Conservation (phyloP, 129 eudicot genomes). For the Arctium minus region DNA sequence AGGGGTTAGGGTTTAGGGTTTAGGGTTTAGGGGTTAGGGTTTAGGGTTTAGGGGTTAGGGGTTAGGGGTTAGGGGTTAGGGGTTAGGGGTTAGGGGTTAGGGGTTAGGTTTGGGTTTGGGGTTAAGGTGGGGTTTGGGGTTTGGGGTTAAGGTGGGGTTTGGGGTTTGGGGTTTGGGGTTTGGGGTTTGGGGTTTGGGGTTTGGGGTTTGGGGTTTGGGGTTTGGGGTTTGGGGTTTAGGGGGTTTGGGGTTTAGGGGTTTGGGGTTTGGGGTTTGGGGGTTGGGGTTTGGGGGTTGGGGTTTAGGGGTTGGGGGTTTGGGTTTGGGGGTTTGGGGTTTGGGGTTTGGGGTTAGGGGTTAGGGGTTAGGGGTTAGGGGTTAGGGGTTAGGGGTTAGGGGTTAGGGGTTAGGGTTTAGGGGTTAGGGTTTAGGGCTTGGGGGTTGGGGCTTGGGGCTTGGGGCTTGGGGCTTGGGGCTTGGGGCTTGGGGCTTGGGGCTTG, state of each 20-base stretch:
- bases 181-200: not conserved
- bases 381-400: constrained; percentile 14
- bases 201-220: constrained; percentile 10
- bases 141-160: not conserved
- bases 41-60: constrained; percentile 2
- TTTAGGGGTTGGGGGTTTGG: constrained; percentile 5
- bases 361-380: constrained; percentile 9
- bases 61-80: not conserved
- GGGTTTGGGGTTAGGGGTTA: too few relatives aligned
- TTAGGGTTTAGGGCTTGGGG: constrained; percentile 1
- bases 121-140: not conserved
- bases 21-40: constrained; percentile 12
- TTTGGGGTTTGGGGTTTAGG: constrained; percentile 1
- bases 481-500: not conserved
- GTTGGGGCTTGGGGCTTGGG: not conserved
- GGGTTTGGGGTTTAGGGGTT: too few relatives aligned
- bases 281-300: constrained; percentile 3
- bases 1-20: not conserved
- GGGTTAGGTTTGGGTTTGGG: constrained; percentile 1
- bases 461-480: not conserved
- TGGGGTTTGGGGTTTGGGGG: not conserved
- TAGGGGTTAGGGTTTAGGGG: constrained; percentile 11
- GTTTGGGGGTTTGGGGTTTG: not conserved
- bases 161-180: not conserved
- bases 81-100: constrained; percentile 1